Base-by-base conservation (phyloP, 2,329 filamentous ascomycete genomes). In the Dothidotthia symphoricarpi region DNA sequence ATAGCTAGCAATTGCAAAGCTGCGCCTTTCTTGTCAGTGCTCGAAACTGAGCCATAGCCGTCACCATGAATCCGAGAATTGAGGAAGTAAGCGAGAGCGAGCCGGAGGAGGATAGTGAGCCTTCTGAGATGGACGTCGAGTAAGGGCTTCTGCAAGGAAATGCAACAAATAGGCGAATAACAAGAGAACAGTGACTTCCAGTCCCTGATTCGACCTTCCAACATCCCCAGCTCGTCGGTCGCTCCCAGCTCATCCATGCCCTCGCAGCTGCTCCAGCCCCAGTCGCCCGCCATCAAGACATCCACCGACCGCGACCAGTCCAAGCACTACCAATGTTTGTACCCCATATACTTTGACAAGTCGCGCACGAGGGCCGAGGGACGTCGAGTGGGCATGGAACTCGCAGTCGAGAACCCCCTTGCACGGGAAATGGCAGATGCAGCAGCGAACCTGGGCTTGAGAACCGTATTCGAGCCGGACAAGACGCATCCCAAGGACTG, bases 401-500 rank as follows among this genome's bases (percentile, higher is more conserved):
- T 88, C 6, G 91, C 89, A 1, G 86, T 96, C 4, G 64, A 75
- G 40, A 94, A 91, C 71, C 93, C 93, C 17, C 77, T 98, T 28
- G 93, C 93, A 6, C 80, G 86, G 58, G 88, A 93, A 59, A 90
- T 98, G 62, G 85, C 89, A 29, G 84, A 87, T 63, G 91, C 90
- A n/a, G 70, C 76, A 30, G 61, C 61, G n/a, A 56, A 53, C 28
- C 76, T 95, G 43, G 79, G 83, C 19, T 72, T 88, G 24, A 77
- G 80, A 45, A 83, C 85, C 28, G 82, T 93, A 6, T 85, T 96
- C 65, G 93, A 98, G 71, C 88, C 90, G 1, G 85, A 86, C 62
- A 95, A 95, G 74, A 78, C 82, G 44, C 93, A 98, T 69, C 93
- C 93, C 6, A 91, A 93, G 71, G 93, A 98, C 73, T 98, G 93